Conservation (phyloP, 495 filamentous ascomycete species). For the Amniculicola lignicola region DNA sequence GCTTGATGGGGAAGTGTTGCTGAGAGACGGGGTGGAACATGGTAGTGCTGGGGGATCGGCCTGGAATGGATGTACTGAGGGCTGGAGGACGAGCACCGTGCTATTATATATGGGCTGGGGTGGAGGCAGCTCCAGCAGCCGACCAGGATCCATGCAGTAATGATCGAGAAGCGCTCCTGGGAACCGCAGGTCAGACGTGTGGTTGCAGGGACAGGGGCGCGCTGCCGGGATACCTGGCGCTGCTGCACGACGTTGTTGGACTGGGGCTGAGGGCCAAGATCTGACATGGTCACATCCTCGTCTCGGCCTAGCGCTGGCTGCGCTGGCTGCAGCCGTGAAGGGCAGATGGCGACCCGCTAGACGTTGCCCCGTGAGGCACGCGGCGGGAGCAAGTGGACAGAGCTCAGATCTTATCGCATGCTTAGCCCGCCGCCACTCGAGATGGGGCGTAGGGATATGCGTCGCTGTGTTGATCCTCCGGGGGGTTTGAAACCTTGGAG, state of each 20-base stretch:
- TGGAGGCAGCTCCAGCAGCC: slow-evolving; percentile 7
- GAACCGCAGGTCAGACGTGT: slow-evolving; percentile 11
- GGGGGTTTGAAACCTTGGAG: neutral
- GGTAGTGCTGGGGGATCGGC: slow-evolving; percentile 4
- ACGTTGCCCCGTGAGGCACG: slow-evolving; percentile 8
- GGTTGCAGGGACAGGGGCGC: slow-evolving; percentile 18
- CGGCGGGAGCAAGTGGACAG: neutral
- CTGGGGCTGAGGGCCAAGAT: slow-evolving; percentile 26
- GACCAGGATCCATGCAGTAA: slow-evolving; percentile 7
- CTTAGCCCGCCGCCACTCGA: neutral
- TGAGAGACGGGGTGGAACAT: slow-evolving; percentile 32
- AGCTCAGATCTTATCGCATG: slow-evolving; percentile 19
- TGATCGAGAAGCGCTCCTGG: slow-evolving; percentile 17
- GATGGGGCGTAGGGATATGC: neutral
- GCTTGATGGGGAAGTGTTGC: slow-evolving; percentile 14
- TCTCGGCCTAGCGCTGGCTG: slow-evolving; percentile 10
- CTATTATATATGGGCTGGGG: slow-evolving; percentile 27
- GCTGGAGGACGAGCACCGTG: slow-evolving; percentile 20
- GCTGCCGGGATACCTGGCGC: neutral
- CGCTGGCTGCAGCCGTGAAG: slow-evolving; percentile 9
- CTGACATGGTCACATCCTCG: slow-evolving; percentile 19
- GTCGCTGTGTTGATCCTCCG: slow-evolving; percentile 3
- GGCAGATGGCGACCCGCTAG: neutral
- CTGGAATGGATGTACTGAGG: slow-evolving; percentile 3
- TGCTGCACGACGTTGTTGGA: slow-evolving; percentile 11